Evolutionary conservation across 257 asterid species (phyloP).

Genomic region (Craterostigma plantagineum): DNA sequence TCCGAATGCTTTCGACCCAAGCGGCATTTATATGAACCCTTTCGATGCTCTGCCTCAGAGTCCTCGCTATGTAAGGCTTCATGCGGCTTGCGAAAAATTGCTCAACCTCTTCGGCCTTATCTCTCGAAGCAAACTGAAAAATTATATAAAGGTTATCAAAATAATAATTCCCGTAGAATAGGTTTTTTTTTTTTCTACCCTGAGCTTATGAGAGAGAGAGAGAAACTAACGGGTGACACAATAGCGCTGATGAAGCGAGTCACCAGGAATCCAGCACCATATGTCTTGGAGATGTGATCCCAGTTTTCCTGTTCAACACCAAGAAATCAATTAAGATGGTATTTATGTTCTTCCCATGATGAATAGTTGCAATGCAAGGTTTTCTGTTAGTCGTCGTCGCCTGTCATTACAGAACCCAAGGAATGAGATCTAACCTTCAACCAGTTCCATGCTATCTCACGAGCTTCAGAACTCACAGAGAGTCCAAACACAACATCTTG

Average conservation of each 20-base stretch:
- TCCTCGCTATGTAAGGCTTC: slow-evolving; percentile 72
- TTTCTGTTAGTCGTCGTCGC: too few species aligned
- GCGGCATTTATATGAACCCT: slow-evolving; percentile 10
- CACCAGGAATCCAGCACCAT: slow-evolving; percentile 73
- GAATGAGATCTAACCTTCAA: slow-evolving; percentile 29
- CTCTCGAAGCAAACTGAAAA: slow-evolving; percentile 48
- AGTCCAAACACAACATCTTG: slow-evolving; percentile 81
- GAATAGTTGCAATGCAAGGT: too few species aligned
- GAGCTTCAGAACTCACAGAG: slow-evolving; percentile 52
- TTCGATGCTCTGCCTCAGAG: slow-evolving; percentile 83
- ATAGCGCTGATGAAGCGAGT: slow-evolving; percentile 52
- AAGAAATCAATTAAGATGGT: neutral
- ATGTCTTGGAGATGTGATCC: slow-evolving; percentile 57
- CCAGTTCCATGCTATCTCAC: slow-evolving; percentile 78
- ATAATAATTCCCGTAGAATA: too few species aligned
- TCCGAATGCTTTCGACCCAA: neutral
- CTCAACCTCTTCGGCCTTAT: slow-evolving; percentile 60
- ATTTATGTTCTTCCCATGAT: too few species aligned
- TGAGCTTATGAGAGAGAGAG: too few species aligned
- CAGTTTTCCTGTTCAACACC: slow-evolving; percentile 42
- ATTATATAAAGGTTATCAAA: too few species aligned
- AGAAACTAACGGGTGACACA: slow-evolving; percentile 75
- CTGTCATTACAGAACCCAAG: too few species aligned
- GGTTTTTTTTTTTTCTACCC: too few species aligned
- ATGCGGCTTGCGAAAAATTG: slow-evolving; percentile 55